Evolutionary conservation across 345 rosid genomes (phyloP).

Genomic region (Eucalyptus victrix): DNA sequence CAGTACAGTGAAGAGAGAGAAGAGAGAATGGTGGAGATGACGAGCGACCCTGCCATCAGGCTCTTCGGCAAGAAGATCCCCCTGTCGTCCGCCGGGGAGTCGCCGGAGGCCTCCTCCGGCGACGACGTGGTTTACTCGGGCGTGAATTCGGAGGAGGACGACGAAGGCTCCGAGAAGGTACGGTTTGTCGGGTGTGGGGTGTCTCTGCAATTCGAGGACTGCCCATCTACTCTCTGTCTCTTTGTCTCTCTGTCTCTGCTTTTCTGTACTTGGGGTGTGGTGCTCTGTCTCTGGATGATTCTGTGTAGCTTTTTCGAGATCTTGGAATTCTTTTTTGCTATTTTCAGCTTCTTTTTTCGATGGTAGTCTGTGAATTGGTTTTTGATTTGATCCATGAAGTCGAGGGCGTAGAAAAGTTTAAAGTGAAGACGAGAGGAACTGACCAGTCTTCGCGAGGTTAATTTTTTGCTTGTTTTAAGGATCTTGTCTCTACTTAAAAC

Average conservation of each 20-base stretch:
- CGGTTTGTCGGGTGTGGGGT: conserved; percentile 19
- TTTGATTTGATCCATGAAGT: not conserved
- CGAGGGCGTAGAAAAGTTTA: not conserved
- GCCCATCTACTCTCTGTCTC: not conserved
- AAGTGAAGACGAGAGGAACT: not conserved
- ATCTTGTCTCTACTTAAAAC: not conserved
- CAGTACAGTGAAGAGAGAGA: conserved; percentile 7
- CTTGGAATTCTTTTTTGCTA: not conserved
- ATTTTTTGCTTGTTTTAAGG: not conserved
- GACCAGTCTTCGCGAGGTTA: not conserved
- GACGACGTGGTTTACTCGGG: not conserved
- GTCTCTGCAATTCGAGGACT: not conserved
- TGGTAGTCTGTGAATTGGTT: not conserved
- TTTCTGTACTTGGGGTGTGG: not conserved
- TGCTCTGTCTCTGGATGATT: not conserved
- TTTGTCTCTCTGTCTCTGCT: not conserved
- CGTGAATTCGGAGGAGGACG: not conserved
- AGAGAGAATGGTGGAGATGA: not conserved
- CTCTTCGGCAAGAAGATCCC: conserved; percentile 72
- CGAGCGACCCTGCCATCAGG: conserved; percentile 47
- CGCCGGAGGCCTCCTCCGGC: not conserved
- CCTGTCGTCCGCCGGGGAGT: conserved; percentile 6
- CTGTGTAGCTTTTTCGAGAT: not conserved
- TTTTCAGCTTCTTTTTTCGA: not conserved
- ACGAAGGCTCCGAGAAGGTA: not conserved